These are phyloP conservation scores for Platanthera zijinensis DNA, from an alignment of 106 monocot genomes.

Conservation along the genomic window DNA sequence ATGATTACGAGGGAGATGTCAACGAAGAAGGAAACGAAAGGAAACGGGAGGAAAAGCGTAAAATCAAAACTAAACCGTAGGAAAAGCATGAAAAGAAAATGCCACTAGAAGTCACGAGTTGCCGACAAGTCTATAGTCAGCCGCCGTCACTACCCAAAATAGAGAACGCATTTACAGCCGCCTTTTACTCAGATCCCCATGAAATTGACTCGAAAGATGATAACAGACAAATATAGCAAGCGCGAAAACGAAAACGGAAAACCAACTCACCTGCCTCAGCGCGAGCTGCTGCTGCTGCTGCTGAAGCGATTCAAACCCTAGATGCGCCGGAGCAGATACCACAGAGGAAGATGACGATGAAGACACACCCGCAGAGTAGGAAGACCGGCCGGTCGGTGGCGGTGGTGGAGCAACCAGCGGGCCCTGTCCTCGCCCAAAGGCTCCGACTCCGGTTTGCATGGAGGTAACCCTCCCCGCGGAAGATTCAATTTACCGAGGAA, in stretches of 20 bases:
- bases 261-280: slow-evolving; percentile 49
- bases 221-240: not conserved
- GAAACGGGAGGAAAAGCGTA: not conserved
- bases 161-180: slow-evolving; percentile 10
- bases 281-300: slow-evolving; percentile 31
- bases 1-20: slow-evolving; percentile 2
- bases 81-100: slow-evolving; percentile 8
- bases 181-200: slow-evolving; percentile 18
- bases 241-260: not conserved
- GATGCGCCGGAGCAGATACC: slow-evolving; percentile 21
- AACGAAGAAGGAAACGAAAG: not conserved
- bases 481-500: not conserved
- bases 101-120: not conserved
- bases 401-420: slow-evolving; percentile 13
- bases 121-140: not conserved
- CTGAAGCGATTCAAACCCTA: slow-evolving; percentile 30
- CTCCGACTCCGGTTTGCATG: slow-evolving; percentile 32
- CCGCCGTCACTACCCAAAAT: not conserved
- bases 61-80: slow-evolving; percentile 14
- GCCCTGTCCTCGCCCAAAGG: slow-evolving; percentile 10
- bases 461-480: not conserved
- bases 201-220: not conserved
- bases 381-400: slow-evolving; percentile 15
- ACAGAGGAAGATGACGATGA: slow-evolving; percentile 51
- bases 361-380: slow-evolving; percentile 26